Conservation (phyloP, 1,284 basidiomycete species). For the Ustilago sp. region DNA sequence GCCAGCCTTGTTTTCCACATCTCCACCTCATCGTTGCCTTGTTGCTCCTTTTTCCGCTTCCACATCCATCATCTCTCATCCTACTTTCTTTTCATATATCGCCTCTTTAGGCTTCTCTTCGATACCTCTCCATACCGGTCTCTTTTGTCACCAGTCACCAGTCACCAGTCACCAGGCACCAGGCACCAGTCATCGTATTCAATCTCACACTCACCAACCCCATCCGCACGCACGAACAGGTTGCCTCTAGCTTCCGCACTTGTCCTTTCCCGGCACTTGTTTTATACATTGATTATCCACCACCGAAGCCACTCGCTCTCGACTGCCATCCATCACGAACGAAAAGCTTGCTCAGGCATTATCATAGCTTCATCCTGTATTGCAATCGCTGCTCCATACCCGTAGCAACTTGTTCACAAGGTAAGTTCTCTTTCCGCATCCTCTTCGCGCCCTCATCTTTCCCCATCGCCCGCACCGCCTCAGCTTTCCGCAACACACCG, state of each 20-base stretch:
- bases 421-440: slow-evolving; percentile 3
- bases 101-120: neutral
- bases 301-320: neutral
- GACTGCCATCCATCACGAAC: neutral
- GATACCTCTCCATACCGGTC: slow-evolving; percentile 1
- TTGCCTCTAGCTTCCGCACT: neutral
- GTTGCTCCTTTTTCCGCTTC: slow-evolving; percentile 4
- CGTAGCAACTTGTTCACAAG: neutral
- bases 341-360: neutral
- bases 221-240: neutral
- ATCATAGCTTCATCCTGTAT: neutral
- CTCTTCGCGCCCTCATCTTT: neutral
- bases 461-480: neutral
- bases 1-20: slow-evolving; percentile 13
- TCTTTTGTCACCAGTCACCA: neutral
- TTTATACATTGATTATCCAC: neutral
- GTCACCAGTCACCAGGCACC: neutral
- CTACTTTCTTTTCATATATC: neutral
- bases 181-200: neutral
- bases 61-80: neutral
- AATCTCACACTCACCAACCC: neutral
- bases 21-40: slow-evolving; percentile 19
- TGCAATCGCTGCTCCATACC: neutral
- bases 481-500: neutral
- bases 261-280: neutral